Conservation (phyloP, 768 basidiomycete species). For the Lactarius evosmus region DNA sequence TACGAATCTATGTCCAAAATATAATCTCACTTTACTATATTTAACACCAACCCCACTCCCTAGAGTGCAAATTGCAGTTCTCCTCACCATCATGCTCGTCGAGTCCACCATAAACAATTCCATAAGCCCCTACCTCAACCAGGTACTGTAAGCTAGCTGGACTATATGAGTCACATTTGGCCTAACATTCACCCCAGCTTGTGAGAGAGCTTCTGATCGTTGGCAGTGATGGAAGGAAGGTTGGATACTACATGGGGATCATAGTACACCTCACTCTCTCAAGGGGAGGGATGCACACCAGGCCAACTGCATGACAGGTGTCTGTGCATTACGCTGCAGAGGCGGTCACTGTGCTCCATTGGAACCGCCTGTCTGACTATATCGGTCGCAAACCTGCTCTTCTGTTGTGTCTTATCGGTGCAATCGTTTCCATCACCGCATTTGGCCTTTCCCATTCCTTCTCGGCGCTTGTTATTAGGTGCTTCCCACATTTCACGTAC, state of each 20-base stretch:
- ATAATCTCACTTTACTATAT: too few species aligned
- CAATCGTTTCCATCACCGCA: slow-evolving; percentile 34
- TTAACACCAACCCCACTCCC: slow-evolving; percentile 48
- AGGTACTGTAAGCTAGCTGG: slow-evolving; percentile 34
- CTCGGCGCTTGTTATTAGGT: slow-evolving; percentile 26
- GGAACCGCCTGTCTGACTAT: slow-evolving; percentile 45
- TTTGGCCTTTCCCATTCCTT: slow-evolving; percentile 40
- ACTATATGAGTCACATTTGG: not conserved
- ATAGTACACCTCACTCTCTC: slow-evolving; percentile 38
- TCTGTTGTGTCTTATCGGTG: slow-evolving; percentile 39
- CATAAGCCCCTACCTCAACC: slow-evolving; percentile 51
- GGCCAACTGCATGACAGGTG: slow-evolving; percentile 34
- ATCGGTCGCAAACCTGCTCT: too few species aligned
- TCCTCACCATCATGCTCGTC: slow-evolving; percentile 44
- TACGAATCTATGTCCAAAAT: too few species aligned
- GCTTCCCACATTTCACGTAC: too few species aligned
- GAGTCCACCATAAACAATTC: slow-evolving; percentile 48
- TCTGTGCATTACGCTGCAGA: slow-evolving; percentile 48
- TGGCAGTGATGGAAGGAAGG: slow-evolving; percentile 44
- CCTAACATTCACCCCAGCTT: slow-evolving; percentile 35
- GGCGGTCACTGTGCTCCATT: slow-evolving; percentile 44
- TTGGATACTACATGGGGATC: slow-evolving; percentile 48
- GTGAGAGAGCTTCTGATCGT: slow-evolving; percentile 43
- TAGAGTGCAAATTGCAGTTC: slow-evolving; percentile 42
- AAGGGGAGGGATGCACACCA: not conserved